Percentiles rank a stretch among this genome's conserved stretches.
Evolutionary conservation across 1,284 basidiomycete genomes (phyloP).

Genomic region (Microbotryum intermedium): DNA sequence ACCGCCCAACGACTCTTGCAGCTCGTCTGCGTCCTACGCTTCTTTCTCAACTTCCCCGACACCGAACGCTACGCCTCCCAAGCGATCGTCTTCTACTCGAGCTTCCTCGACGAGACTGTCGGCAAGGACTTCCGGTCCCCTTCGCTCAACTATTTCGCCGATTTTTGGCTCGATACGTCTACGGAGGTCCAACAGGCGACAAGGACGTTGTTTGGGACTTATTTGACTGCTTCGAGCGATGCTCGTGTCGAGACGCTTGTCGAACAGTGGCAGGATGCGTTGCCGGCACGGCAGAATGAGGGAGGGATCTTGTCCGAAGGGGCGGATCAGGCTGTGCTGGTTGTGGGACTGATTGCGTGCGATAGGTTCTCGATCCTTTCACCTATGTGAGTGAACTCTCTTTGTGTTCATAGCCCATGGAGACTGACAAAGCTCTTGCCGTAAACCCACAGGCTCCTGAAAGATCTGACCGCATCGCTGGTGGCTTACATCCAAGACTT

Average conservation of each 20-base stretch:
- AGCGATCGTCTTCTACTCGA: conserved; percentile 66
- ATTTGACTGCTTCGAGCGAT: conserved; percentile 57
- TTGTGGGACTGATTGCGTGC: conserved; percentile 73
- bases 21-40: conserved; percentile 58
- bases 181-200: conserved; percentile 68
- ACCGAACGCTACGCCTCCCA: conserved; percentile 56
- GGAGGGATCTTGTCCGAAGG: conserved; percentile 49
- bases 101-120: conserved; percentile 54
- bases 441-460: conserved; percentile 55
- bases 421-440: background rate
- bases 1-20: conserved; percentile 62
- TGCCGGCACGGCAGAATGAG: conserved; percentile 58
- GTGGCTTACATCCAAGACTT: conserved; percentile 65
- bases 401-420: background rate
- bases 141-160: conserved; percentile 60
- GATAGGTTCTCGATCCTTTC: conserved; percentile 71
- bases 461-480: conserved; percentile 75
- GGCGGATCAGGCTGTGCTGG: conserved; percentile 61
- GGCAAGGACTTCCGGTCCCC: conserved; percentile 56
- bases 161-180: conserved; percentile 62
- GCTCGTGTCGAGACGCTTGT: conserved; percentile 54
- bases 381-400: conserved; percentile 48
- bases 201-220: conserved; percentile 63
- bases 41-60: conserved; percentile 61
- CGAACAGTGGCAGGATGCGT: conserved; percentile 62